Evolutionary conservation across 2,329 filamentous ascomycete genomes (phyloP).

Genomic region (Plectosphaerella plurivora): DNA sequence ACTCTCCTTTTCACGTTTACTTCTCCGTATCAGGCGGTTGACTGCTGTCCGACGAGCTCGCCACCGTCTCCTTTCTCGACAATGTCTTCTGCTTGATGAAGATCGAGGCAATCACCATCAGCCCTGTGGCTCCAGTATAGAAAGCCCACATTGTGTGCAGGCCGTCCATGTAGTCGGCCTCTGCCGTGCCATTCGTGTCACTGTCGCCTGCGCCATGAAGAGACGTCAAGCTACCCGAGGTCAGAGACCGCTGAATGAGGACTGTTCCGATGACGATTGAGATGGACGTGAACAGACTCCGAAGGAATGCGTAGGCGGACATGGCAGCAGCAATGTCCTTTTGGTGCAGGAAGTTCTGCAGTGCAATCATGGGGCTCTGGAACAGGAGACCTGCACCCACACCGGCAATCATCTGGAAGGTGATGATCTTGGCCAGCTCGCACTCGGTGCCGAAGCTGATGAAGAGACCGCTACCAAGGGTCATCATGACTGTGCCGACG

Average conservation of each 20-base stretch:
- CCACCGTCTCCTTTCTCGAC: background rate
- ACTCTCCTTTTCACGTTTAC: too few relatives aligned
- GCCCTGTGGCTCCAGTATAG: background rate
- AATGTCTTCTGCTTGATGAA: slow-evolving; percentile 5
- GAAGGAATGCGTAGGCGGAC: slow-evolving; percentile 47
- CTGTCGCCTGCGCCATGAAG: background rate
- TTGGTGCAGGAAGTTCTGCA: slow-evolving; percentile 44
- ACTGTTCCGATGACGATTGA: slow-evolving; percentile 55
- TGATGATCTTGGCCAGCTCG: slow-evolving; percentile 40
- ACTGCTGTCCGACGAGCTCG: background rate
- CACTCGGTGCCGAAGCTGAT: slow-evolving; percentile 48
- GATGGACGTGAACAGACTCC: slow-evolving; percentile 51
- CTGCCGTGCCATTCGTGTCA: background rate
- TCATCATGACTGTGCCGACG: slow-evolving; percentile 47
- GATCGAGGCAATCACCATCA: slow-evolving; percentile 1
- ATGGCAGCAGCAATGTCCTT: slow-evolving; percentile 50
- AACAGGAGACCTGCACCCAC: slow-evolving; percentile 49
- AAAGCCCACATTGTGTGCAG: slow-evolving; percentile 8
- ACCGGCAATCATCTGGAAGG: slow-evolving; percentile 45
- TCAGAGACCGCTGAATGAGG: slow-evolving; percentile 42
- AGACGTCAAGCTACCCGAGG: background rate
- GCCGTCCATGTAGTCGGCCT: background rate
- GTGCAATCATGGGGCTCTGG: slow-evolving; percentile 48
- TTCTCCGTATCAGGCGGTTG: too few relatives aligned
- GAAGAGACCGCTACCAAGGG: slow-evolving; percentile 53